Base-by-base conservation (phyloP, 148 eudicot species). In the Rhododendron simsii region DNA sequence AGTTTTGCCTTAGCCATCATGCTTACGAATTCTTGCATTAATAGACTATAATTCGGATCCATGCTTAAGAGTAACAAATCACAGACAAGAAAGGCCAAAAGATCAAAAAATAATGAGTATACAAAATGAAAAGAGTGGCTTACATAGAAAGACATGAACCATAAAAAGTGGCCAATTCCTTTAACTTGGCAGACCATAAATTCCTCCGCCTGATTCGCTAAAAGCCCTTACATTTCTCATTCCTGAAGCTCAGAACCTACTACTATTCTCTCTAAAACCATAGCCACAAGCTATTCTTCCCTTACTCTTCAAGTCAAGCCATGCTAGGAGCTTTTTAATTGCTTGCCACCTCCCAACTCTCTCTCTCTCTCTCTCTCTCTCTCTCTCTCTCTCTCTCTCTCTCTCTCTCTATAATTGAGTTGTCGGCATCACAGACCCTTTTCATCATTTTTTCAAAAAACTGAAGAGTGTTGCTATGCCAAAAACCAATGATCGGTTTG, bases 251-350 rank as follows among this genome's bases (percentile, higher is more conserved):
- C 28, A 77, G 50, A 65, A 87, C 63, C 80, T 35, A 71, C 41
- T 75, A 50, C 61, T 50, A 80, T 87, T 84, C 86, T 59, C 73
- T 86, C 26, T 75, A 91, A 55, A 91, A 90, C 92, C 88, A 84
- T 82, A 88, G 88, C 87, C 91, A 91, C 95, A 95, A 95, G 95
- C 96, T 90, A 95, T 95, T 83, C 98, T 90, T 93, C 88, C 93
- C 98, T 93, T 86, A 85, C 86, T 87, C 37, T 87, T 81, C 92
- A 93, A 91, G 93, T 81, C 88, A 53, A 23, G 12, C 55, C 82
- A 76, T 74, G 28, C 65, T 80, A 39, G 69, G 81, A 63, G 69
- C 81, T 23, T 30, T 78, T 26, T 26, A 67, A 10, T 26, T 67
- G 35, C 74, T 67, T 67, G 35, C 74, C 74, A 81, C 45, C 57